These are phyloP conservation scores for Fusarium citri DNA, from an alignment of 2,329 filamentous ascomycete species.

Conservation along the genomic window DNA sequence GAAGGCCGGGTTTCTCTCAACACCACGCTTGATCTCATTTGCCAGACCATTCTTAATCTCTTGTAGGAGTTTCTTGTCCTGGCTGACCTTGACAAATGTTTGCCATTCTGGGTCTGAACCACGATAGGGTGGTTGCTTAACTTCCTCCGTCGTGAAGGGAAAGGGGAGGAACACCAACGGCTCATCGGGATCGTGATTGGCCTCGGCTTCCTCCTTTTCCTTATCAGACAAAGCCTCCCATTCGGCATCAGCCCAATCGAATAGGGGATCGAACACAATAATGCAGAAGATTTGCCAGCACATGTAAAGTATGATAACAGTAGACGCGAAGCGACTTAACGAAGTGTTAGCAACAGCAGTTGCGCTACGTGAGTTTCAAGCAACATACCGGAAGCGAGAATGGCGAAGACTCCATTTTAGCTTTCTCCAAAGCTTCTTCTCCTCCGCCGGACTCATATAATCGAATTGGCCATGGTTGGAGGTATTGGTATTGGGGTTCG, in stretches of 20 bases:
- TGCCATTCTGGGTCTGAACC: slow-evolving; percentile 72
- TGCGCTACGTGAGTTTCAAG: not conserved
- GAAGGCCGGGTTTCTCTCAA: slow-evolving; percentile 55
- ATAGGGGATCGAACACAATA: slow-evolving; percentile 60
- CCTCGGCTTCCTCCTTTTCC: slow-evolving; percentile 56
- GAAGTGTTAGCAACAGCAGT: slow-evolving; percentile 18
- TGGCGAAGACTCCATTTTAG: slow-evolving; percentile 32
- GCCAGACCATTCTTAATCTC: slow-evolving; percentile 57
- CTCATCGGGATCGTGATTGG: slow-evolving; percentile 58
- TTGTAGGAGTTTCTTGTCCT: slow-evolving; percentile 60
- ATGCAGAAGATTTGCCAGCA: slow-evolving; percentile 59
- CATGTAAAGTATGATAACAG: slow-evolving; percentile 50
- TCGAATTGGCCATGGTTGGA: not conserved
- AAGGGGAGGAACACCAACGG: slow-evolving; percentile 69
- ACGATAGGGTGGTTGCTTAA: slow-evolving; percentile 63
- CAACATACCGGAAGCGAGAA: slow-evolving; percentile 46
- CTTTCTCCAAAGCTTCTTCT: slow-evolving; percentile 38
- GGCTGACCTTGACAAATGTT: slow-evolving; percentile 68
- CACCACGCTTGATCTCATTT: slow-evolving; percentile 51
- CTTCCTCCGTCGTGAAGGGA: slow-evolving; percentile 65
- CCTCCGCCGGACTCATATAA: slow-evolving; percentile 8
- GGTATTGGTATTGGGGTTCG: slow-evolving; percentile 22
- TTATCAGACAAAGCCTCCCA: slow-evolving; percentile 57
- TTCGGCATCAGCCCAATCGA: slow-evolving; percentile 56
- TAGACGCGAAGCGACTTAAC: slow-evolving; percentile 47